phyloP scores from a whole-genome alignment of 192 early-diverging fungal genomes.

The Backusella sp. region DNA sequence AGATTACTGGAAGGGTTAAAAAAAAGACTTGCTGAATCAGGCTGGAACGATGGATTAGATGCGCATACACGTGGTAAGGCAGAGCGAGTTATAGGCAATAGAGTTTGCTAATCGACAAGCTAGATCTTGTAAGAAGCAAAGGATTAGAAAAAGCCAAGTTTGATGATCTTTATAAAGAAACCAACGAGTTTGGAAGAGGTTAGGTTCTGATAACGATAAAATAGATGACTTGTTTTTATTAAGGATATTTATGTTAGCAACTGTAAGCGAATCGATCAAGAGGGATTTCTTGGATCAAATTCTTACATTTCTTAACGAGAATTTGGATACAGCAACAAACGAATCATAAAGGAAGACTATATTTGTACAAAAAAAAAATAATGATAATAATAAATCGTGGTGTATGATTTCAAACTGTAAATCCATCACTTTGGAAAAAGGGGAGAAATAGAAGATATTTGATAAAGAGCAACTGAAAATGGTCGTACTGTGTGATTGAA shows the following conservation, averaged over 20 bases:
- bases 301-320: constrained; percentile 25
- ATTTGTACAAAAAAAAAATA: not conserved
- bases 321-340: constrained; percentile 11
- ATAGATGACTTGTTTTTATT: not conserved
- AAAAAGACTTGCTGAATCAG: constrained; percentile 22
- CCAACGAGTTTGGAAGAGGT: constrained; percentile 28
- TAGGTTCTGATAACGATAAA: not conserved
- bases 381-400: not conserved
- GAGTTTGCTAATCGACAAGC: not conserved
- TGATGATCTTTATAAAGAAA: constrained; percentile 16
- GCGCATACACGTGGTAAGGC: constrained; percentile 32
- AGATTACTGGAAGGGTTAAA: constrained; percentile 27
- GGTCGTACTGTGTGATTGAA: too few species aligned
- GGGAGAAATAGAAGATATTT: too few species aligned
- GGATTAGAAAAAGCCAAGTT: constrained; percentile 21
- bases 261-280: constrained; percentile 31
- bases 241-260: constrained; percentile 4
- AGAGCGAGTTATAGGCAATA: not conserved
- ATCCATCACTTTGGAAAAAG: too few species aligned
- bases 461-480: too few species aligned
- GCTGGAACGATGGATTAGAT: constrained; percentile 33
- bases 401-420: not conserved
- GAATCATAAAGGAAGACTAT: not conserved
- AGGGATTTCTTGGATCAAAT: constrained; percentile 31
- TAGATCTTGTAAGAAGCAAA: constrained; percentile 20